phyloP scores from a whole-genome alignment of 306 rosid genomes.

The Acacia melanoxylon region DNA sequence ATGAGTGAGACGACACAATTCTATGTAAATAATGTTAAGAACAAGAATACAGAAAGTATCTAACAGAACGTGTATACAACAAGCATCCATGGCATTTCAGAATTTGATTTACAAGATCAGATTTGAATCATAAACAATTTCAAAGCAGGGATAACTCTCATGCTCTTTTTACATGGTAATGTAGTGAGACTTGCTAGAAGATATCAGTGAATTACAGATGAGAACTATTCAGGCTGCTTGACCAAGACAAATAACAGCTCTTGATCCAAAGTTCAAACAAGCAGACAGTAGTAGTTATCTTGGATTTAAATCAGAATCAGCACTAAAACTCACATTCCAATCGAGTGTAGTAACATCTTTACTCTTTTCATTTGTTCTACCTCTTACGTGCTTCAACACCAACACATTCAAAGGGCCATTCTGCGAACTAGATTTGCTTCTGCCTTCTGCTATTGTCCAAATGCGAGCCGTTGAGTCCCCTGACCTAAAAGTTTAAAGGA shows the following conservation, averaged over 20 bases:
- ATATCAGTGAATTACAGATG: background rate
- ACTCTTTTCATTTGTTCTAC: slow-evolving; percentile 74
- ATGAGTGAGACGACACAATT: background rate
- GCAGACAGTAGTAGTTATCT: slow-evolving; percentile 2
- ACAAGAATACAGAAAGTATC: background rate
- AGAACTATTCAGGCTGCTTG: background rate
- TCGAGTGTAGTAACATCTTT: slow-evolving; percentile 94
- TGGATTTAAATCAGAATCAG: slow-evolving; percentile 28
- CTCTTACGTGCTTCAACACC: slow-evolving; percentile 91
- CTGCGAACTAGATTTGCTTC: slow-evolving; percentile 54
- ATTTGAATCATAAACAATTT: slow-evolving; percentile 6
- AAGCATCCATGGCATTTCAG: background rate
- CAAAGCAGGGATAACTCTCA: background rate
- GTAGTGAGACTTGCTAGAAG: background rate
- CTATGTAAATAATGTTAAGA: background rate
- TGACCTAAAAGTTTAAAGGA: slow-evolving; percentile 52
- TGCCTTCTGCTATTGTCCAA: slow-evolving; percentile 78
- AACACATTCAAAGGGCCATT: slow-evolving; percentile 54
- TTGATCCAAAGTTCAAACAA: slow-evolving; percentile 16
- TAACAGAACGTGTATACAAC: background rate
- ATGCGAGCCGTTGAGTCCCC: slow-evolving; percentile 98
- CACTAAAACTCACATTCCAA: slow-evolving; percentile 82
- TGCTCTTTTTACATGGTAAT: background rate
- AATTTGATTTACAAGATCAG: background rate
- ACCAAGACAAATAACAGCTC: background rate